phyloP scores from a whole-genome alignment of 108 stramenopile genomes.

The Cyclostephanos invisitatus region DNA sequence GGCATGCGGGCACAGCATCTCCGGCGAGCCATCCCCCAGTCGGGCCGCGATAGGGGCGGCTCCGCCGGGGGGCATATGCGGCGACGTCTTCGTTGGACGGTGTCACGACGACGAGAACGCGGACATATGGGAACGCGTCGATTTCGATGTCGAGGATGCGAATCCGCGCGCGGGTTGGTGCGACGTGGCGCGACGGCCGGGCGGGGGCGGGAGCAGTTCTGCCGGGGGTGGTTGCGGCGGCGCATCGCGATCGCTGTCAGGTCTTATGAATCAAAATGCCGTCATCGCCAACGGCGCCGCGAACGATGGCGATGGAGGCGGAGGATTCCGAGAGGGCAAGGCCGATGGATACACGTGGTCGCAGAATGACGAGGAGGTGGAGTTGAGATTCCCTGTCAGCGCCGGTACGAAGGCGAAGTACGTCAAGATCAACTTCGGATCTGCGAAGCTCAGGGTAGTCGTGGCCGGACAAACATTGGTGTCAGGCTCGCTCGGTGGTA shows the following conservation, averaged over 20 bases:
- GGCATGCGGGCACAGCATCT: constrained; percentile 64
- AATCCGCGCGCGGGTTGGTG: constrained; percentile 54
- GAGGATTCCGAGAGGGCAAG: constrained; percentile 31
- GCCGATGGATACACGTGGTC: constrained; percentile 61
- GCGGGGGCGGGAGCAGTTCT: constrained; percentile 64
- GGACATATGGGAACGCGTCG: constrained; percentile 75
- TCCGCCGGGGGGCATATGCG: constrained; percentile 54
- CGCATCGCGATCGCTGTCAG: constrained; percentile 36
- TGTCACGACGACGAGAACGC: constrained; percentile 68
- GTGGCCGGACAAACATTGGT: constrained; percentile 57
- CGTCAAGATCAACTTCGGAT: constrained; percentile 66
- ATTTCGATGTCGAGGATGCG: constrained; percentile 59
- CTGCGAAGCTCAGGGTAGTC: constrained; percentile 51
- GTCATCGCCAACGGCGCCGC: constrained; percentile 16
- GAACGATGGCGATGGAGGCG: constrained; percentile 8
- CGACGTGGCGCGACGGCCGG: constrained; percentile 45
- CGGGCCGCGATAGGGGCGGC: constrained; percentile 29
- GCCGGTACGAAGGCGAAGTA: constrained; percentile 58
- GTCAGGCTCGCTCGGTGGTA: constrained; percentile 52
- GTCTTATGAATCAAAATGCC: constrained; percentile 28
- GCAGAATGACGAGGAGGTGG: constrained; percentile 79
- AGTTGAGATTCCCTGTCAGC: constrained; percentile 63
- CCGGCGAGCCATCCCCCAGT: constrained; percentile 23
- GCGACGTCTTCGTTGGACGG: constrained; percentile 80
- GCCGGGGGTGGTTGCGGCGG: constrained; percentile 21